Evolutionary conservation across 2,329 filamentous ascomycete genomes (phyloP).

Genomic region (Diplocarpon mali): DNA sequence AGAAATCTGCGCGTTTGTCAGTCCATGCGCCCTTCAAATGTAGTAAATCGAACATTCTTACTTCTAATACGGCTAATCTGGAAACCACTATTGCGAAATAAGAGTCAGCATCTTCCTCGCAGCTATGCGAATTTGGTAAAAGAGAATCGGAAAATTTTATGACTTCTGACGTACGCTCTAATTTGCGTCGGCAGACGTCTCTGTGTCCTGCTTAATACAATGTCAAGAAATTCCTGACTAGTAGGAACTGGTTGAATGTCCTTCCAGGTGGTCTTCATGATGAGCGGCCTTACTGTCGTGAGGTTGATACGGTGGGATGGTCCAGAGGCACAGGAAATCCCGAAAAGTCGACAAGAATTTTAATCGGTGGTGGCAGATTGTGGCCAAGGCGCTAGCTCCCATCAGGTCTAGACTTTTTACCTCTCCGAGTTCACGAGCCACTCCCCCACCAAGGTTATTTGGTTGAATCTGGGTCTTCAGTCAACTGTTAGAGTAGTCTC

Average conservation of each 20-base stretch:
- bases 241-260: slow-evolving; percentile 83
- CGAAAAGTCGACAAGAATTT: no score
- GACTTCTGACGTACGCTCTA: slow-evolving; percentile 39
- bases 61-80: slow-evolving; percentile 85
- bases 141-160: no score
- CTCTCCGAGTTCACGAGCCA: no score
- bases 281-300: slow-evolving; percentile 22
- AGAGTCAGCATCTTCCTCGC: no score
- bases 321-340: not conserved
- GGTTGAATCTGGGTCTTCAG: no score
- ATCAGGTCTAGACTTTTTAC: no score
- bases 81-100: slow-evolving; percentile 37
- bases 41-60: slow-evolving; percentile 18
- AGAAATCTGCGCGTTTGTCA: slow-evolving; percentile 55
- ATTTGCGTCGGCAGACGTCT: slow-evolving; percentile 91
- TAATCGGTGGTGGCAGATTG: not conserved
- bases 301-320: slow-evolving; percentile 2
- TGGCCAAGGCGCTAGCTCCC: no score
- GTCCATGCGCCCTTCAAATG: slow-evolving; percentile 5
- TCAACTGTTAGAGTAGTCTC: no score
- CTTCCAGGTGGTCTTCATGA: slow-evolving; percentile 56
- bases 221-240: slow-evolving; percentile 92
- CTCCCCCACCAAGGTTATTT: no score
- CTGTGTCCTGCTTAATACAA: slow-evolving; percentile 89
- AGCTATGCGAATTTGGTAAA: no score